Evolutionary conservation across 192 early-diverging fungal species (phyloP), one percentile per base, ranked within the genome.

Genomic region (Coemansia sp.): DNA sequence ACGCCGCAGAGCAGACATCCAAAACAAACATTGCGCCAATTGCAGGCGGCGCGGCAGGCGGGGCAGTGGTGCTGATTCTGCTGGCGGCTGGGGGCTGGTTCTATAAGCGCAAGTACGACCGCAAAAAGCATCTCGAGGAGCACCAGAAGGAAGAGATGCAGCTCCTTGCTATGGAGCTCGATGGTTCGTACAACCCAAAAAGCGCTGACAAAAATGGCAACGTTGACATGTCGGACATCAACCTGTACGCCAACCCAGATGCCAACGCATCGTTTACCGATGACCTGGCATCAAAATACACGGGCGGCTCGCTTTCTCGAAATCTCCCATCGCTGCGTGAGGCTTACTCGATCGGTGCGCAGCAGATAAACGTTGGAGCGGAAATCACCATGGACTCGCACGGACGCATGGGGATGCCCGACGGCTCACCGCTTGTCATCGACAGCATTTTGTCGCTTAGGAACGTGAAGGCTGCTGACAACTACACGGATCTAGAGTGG

Each of bases 401-500:
- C 43, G 77, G 77, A 11, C 68, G 72, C 43, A 66, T 61, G 52
- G 72, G 72, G 15, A 64, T 80, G 77, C 72, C 77, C 11, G 77
- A 80, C 21, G 77, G 77, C 39, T 80, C 77, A 42, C 77, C 77
- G 47, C 57, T 68, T 10, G 54, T 80, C 32, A 65, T 65, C 50
- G 66, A 74, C 23, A 48, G 58, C 61, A 80, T 80, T 15, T 45
- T 75, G 66, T 72, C 77, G 21, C 50, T 71, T 9, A 65, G 68
- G n/a, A 75, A 71, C 65, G 65, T 65, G 40, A 80, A 80, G 44
- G 72, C 63, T 9, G 65, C 77, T 0, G 77, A 80, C 58, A 71
- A 71, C 53, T 80, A 80, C 69, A 71, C 72, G 13, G 77, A 80
- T 42, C 62, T 80, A n/a, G 77, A 80, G 48, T 80, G 77, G 77